Evolutionary conservation across 345 rosid species (phyloP).

Genomic region (Lumnitzera racemosa): DNA sequence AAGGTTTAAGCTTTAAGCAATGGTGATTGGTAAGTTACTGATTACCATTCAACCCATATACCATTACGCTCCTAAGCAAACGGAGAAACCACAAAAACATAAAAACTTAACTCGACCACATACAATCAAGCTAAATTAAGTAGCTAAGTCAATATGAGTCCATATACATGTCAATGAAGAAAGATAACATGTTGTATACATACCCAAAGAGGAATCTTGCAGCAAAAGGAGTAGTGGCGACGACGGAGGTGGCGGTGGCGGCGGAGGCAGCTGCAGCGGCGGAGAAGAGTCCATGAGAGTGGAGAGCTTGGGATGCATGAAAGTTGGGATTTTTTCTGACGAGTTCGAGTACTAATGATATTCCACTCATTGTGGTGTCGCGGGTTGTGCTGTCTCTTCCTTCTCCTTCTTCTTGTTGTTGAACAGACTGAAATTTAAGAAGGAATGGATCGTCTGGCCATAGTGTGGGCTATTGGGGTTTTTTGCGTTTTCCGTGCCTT

Average conservation of each 20-base stretch:
- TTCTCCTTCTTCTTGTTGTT: no score
- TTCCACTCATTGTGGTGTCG: slow-evolving; percentile 59
- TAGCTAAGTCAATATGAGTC: neutral
- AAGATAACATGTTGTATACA: neutral
- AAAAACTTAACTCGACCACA: no score
- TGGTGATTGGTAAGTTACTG: no score
- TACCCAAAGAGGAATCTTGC: slow-evolving; percentile 81
- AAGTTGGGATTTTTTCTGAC: slow-evolving; percentile 52
- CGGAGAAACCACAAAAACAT: no score
- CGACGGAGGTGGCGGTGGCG: slow-evolving; percentile 51
- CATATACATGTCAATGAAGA: neutral
- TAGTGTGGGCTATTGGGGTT: no score
- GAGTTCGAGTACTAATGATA: slow-evolving; percentile 71
- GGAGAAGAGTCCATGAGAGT: slow-evolving; percentile 49
- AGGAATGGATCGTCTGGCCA: no score
- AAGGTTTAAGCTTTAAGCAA: no score
- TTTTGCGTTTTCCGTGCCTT: no score
- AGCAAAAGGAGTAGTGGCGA: slow-evolving; percentile 67
- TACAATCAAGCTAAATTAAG: no score
- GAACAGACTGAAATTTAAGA: no score
- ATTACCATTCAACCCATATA: neutral
- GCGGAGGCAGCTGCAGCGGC: slow-evolving; percentile 47
- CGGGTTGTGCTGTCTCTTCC: neutral
- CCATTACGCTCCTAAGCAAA: no score
- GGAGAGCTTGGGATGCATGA: slow-evolving; percentile 35